Conservation (phyloP, 352 stramenopile genomes). For the Plasmopara halstedii region DNA sequence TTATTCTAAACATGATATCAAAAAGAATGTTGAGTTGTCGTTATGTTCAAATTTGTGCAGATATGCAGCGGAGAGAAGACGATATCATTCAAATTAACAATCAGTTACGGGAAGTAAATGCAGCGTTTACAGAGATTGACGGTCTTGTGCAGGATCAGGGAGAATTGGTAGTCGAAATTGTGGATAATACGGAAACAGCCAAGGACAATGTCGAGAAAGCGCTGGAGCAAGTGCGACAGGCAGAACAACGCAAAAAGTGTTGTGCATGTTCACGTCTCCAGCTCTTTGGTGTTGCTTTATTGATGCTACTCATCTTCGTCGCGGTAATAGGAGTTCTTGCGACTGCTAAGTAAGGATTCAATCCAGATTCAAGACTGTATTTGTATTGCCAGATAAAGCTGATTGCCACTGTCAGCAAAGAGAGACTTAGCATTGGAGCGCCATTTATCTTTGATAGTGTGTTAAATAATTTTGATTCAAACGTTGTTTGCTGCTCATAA, state of each 20-base stretch:
- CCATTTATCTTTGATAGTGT: too few relatives aligned
- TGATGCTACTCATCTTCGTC: conserved; percentile 46
- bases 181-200: conserved; percentile 68
- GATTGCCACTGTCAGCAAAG: too few relatives aligned
- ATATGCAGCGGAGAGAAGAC: conserved; percentile 70
- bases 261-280: conserved; percentile 61
- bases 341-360: too few relatives aligned
- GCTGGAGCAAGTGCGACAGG: conserved; percentile 62
- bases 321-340: conserved; percentile 44
- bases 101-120: conserved; percentile 78
- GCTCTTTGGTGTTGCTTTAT: conserved; percentile 58
- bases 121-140: conserved; percentile 79
- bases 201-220: conserved; percentile 71
- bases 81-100: conserved; percentile 87
- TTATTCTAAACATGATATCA: background rate
- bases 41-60: conserved; percentile 24
- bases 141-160: conserved; percentile 77
- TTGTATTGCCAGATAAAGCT: too few relatives aligned
- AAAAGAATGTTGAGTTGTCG: background rate
- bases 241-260: conserved; percentile 58
- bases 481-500: too few relatives aligned
- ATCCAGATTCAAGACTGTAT: too few relatives aligned
- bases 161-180: conserved; percentile 75
- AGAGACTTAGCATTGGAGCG: too few relatives aligned
- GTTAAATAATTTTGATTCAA: too few relatives aligned